phyloP scores from a whole-genome alignment of 1,284 basidiomycete genomes.

The Trametes sp. region DNA sequence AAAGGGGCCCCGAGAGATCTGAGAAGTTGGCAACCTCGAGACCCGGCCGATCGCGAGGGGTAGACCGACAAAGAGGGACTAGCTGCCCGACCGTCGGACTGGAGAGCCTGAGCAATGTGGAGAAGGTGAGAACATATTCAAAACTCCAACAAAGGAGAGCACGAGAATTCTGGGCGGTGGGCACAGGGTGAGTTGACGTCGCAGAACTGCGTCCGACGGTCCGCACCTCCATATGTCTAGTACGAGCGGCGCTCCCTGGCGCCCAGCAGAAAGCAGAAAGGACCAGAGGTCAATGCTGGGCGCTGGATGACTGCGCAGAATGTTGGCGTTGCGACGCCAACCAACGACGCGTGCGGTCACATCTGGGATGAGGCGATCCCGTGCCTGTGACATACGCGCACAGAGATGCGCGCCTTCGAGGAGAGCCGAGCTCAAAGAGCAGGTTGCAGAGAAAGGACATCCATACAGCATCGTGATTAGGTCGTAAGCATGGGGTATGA shows the following conservation, averaged over 20 bases:
- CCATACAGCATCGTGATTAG: constrained; percentile 22
- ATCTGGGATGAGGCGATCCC: neutral
- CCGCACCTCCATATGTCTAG: neutral
- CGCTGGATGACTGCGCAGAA: too few species aligned
- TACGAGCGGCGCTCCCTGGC: neutral
- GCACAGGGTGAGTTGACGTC: neutral
- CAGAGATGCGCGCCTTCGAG: neutral
- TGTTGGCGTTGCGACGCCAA: too few species aligned
- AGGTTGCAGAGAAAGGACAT: neutral
- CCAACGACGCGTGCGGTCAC: too few species aligned
- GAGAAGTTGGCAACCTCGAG: neutral
- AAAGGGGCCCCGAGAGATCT: neutral
- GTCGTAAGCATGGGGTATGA: constrained; percentile 27
- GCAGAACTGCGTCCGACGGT: neutral
- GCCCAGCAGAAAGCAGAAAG: neutral
- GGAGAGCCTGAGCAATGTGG: too few species aligned
- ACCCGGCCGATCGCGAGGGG: neutral
- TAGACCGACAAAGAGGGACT: neutral
- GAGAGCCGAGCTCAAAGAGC: neutral
- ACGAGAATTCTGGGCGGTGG: neutral
- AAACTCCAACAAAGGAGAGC: neutral
- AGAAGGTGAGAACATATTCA: neutral
- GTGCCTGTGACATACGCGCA: constrained; percentile 1
- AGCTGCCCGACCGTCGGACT: neutral
- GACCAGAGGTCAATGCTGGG: too few species aligned